These are phyloP conservation scores for Inga leiocalycina DNA, from an alignment of 306 rosid species.

Conservation along the genomic window DNA sequence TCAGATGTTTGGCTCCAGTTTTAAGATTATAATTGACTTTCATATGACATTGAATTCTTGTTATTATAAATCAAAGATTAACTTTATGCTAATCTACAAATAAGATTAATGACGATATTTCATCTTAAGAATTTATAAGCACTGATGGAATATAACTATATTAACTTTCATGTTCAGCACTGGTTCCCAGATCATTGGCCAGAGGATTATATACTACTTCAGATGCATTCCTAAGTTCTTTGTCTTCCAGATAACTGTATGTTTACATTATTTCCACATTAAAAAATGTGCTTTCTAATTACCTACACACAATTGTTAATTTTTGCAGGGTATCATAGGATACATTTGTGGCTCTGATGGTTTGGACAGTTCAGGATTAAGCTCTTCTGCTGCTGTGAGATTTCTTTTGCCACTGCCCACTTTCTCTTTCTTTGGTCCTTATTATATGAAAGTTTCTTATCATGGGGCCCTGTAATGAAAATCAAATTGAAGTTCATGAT, in stretches of 20 bases:
- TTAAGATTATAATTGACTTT: not conserved
- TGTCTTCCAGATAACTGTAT: conserved; percentile 15
- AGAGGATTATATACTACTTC: conserved; percentile 23
- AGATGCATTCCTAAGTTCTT: conserved; percentile 23
- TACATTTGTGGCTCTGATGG: conserved; percentile 76
- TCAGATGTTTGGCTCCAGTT: not conserved
- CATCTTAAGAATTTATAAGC: not conserved
- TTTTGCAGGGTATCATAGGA: conserved; percentile 81
- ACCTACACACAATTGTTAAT: conserved; percentile 30
- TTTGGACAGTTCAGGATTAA: conserved; percentile 93
- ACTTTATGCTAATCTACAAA: conserved; percentile 10
- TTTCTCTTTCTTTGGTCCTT: conserved; percentile 29
- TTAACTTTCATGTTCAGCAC: conserved; percentile 23
- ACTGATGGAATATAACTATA: not conserved
- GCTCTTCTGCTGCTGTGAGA: conserved; percentile 99
- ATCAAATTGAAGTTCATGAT: conserved; percentile 24
- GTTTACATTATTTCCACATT: conserved; percentile 25
- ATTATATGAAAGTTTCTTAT: conserved; percentile 27
- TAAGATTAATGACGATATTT: conserved; percentile 17
- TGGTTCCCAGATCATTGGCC: conserved; percentile 13
- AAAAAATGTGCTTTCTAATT: not conserved
- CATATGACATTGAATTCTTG: not conserved
- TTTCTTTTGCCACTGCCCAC: conserved; percentile 25
- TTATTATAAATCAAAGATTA: not conserved
- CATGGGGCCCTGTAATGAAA: conserved; percentile 25